These are phyloP conservation scores for Cladosporium sp. DNA, from an alignment of 2,329 filamentous ascomycete genomes.

Conservation along the genomic window DNA sequence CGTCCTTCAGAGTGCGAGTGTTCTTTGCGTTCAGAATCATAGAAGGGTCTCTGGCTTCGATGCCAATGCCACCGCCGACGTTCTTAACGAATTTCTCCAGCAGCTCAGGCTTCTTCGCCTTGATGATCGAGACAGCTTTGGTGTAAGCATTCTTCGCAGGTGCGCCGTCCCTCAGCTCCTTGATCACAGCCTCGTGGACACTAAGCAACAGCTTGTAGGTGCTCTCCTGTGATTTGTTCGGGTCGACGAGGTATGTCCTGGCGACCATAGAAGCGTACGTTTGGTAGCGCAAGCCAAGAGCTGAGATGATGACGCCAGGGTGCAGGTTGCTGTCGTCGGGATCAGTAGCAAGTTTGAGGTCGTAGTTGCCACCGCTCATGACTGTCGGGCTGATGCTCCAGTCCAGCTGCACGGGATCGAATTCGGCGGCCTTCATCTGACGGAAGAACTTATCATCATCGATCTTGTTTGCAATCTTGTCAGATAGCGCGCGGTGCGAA, in stretches of 20 bases:
- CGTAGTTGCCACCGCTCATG: slow-evolving; percentile 93
- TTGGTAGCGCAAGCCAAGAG: slow-evolving; percentile 88
- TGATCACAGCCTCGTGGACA: slow-evolving; percentile 84
- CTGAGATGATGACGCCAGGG: slow-evolving; percentile 87
- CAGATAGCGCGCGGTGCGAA: slow-evolving; percentile 77
- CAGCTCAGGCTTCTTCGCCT: slow-evolving; percentile 85
- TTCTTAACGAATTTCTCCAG: slow-evolving; percentile 94
- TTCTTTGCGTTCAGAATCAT: slow-evolving; percentile 86
- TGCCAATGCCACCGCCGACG: slow-evolving; percentile 84
- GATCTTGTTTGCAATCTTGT: slow-evolving; percentile 84
- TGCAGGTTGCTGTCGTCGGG: slow-evolving; percentile 73
- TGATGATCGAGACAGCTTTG: slow-evolving; percentile 75
- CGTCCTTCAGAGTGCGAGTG: slow-evolving; percentile 74
- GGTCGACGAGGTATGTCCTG: slow-evolving; percentile 92
- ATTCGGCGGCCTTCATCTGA: slow-evolving; percentile 71
- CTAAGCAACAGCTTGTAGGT: slow-evolving; percentile 85
- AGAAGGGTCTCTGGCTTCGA: slow-evolving; percentile 80
- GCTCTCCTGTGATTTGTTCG: slow-evolving; percentile 89
- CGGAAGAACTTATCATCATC: slow-evolving; percentile 94
- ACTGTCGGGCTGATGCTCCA: slow-evolving; percentile 89
- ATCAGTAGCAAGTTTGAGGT: slow-evolving; percentile 72
- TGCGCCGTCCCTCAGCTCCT: slow-evolving; percentile 81
- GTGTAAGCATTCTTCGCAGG: slow-evolving; percentile 83
- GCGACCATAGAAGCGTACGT: slow-evolving; percentile 91
- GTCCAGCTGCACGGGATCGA: slow-evolving; percentile 83